Evolutionary conservation across 2,329 filamentous ascomycete species (phyloP).

Genomic region (Fusarium vanettenii): DNA sequence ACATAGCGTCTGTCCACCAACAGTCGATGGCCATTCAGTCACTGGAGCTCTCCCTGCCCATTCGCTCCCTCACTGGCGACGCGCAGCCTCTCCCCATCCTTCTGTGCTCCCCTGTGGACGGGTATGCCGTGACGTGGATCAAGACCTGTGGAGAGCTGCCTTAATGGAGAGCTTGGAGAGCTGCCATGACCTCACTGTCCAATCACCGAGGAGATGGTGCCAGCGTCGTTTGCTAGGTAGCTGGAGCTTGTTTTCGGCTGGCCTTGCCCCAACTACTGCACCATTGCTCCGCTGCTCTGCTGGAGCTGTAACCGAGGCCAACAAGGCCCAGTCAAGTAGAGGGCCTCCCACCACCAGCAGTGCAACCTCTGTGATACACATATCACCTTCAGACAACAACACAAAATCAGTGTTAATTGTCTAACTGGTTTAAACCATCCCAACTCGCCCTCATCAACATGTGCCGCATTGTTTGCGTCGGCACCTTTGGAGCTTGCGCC

Average conservation of each 20-base stretch:
- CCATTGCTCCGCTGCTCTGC: background rate
- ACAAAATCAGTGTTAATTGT: background rate
- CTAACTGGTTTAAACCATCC: background rate
- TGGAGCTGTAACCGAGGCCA: background rate
- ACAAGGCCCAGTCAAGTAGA: background rate
- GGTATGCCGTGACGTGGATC: constrained; percentile 32
- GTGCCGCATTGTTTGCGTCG: constrained; percentile 35
- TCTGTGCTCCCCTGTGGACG: background rate
- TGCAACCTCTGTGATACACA: background rate
- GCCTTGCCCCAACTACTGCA: background rate
- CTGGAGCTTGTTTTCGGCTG: constrained; percentile 32
- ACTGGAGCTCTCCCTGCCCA: background rate
- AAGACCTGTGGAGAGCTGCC: constrained; percentile 1
- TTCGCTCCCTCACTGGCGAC: background rate
- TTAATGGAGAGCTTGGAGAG: constrained; percentile 21
- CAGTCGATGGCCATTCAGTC: background rate
- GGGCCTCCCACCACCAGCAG: background rate
- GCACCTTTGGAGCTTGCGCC: constrained; percentile 15
- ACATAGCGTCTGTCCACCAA: background rate
- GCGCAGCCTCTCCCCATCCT: background rate
- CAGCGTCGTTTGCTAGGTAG: constrained; percentile 8
- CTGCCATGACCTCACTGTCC: background rate
- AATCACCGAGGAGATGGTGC: background rate
- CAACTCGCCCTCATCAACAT: constrained; percentile 1
- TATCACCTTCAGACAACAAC: background rate